These are phyloP conservation scores for Vanderwaltozyma polyspora DNA, from an alignment of 805 yeast genomes.

Conservation along the genomic window DNA sequence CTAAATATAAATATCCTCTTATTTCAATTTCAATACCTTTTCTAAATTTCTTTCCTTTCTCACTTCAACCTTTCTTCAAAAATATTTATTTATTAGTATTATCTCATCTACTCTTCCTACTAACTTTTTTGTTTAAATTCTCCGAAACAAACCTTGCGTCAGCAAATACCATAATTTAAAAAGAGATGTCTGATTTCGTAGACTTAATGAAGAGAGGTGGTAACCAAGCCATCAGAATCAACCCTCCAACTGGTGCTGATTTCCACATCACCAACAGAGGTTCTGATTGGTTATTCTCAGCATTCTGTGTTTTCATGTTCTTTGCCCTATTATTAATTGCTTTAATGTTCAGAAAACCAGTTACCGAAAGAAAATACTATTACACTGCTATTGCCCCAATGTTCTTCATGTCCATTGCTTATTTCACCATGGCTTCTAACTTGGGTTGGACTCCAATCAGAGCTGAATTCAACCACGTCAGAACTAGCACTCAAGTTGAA, in stretches of 20 bases:
- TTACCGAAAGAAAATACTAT: slow-evolving; percentile 27
- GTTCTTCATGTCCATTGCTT: slow-evolving; percentile 36
- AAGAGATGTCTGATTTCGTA: background rate
- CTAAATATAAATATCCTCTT: too few relatives aligned
- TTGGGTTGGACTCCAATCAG: slow-evolving; percentile 43
- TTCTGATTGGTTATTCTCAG: slow-evolving; percentile 63
- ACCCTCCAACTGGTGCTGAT: slow-evolving; percentile 37
- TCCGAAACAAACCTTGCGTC: too few relatives aligned
- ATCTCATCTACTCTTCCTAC: too few relatives aligned
- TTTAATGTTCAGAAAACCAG: slow-evolving; percentile 22
- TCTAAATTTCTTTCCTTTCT: too few relatives aligned
- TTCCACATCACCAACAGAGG: slow-evolving; percentile 49
- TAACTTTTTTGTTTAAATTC: too few relatives aligned
- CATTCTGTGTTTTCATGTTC: slow-evolving; percentile 35
- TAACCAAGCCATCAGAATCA: slow-evolving; percentile 34
- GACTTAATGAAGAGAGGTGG: slow-evolving; percentile 22
- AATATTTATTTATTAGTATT: too few relatives aligned
- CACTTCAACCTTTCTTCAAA: too few relatives aligned
- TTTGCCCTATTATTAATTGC: slow-evolving; percentile 23
- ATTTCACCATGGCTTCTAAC: slow-evolving; percentile 49
- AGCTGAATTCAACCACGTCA: slow-evolving; percentile 41
- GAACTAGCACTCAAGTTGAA: slow-evolving; percentile 19
- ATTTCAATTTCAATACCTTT: too few relatives aligned
- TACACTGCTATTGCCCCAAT: slow-evolving; percentile 34
- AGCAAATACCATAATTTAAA: too few relatives aligned